Conservation (phyloP, 192 early-diverging fungal species). For the Phlyctochytrium arcticum region DNA sequence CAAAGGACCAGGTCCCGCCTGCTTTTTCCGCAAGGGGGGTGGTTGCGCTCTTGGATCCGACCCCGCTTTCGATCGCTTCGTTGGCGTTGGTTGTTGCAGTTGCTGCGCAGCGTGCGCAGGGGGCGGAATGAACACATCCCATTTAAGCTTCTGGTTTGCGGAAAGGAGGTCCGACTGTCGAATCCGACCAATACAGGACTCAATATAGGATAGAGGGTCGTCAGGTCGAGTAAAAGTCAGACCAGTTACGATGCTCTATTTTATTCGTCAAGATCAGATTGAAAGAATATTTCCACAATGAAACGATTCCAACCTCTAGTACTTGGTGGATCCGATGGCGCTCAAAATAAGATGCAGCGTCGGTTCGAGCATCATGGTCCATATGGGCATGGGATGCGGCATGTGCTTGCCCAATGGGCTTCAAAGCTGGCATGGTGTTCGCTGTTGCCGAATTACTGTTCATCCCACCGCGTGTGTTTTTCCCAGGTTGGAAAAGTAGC, state of each 20-base stretch:
- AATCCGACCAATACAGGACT: constrained; percentile 42
- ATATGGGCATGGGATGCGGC: too few relatives aligned
- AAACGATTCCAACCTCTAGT: constrained; percentile 39
- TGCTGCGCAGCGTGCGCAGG: not conserved
- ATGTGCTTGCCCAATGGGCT: too few relatives aligned
- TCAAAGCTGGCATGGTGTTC: too few relatives aligned
- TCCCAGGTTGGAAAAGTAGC: too few relatives aligned
- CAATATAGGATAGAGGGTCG: constrained; percentile 51
- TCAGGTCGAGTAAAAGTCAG: constrained; percentile 40
- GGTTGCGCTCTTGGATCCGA: too few relatives aligned
- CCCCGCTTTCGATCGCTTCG: not conserved
- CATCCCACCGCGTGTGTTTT: too few relatives aligned
- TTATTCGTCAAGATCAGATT: not conserved
- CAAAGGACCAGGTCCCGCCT: not conserved
- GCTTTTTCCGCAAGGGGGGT: constrained; percentile 22
- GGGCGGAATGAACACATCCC: constrained; percentile 46
- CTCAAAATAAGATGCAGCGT: not conserved
- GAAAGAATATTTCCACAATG: not conserved
- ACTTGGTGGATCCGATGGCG: not conserved
- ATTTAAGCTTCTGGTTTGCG: constrained; percentile 28
- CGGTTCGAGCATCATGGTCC: too few relatives aligned
- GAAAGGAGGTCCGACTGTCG: constrained; percentile 23
- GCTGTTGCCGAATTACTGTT: too few relatives aligned
- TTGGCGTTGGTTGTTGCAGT: constrained; percentile 9
- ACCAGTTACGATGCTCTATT: constrained; percentile 46